phyloP scores from a whole-genome alignment of 2,329 filamentous ascomycete species.

The Neofusicoccum cordaticola region DNA sequence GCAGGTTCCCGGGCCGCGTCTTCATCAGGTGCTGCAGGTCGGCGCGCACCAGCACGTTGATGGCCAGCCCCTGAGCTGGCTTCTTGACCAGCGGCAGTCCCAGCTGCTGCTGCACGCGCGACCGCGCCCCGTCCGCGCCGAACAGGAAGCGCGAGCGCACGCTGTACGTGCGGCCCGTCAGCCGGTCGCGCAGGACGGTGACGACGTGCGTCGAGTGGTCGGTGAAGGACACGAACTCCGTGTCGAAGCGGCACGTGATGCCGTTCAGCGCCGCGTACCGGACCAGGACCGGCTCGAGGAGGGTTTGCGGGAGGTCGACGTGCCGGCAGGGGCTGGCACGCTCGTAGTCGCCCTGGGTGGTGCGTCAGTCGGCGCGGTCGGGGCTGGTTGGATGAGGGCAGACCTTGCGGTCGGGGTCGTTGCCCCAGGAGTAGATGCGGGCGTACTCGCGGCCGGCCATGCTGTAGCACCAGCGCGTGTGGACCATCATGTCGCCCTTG shows the following conservation, averaged over 20 bases:
- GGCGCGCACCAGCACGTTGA: conserved; percentile 50
- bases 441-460: conserved; percentile 47
- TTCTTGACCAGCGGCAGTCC: conserved; percentile 46
- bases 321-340: conserved; percentile 41
- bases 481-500: conserved; percentile 34
- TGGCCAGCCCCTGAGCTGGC: conserved; percentile 48
- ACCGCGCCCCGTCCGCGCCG: conserved; percentile 56
- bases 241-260: conserved; percentile 42
- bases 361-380: too few relatives aligned
- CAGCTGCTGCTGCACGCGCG: conserved; percentile 46
- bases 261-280: conserved; percentile 36
- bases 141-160: conserved; percentile 58
- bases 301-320: conserved; percentile 44
- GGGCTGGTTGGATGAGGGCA: too few relatives aligned
- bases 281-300: conserved; percentile 44
- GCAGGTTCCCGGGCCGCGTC: conserved; percentile 56
- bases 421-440: conserved; percentile 43
- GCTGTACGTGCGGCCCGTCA: conserved; percentile 39
- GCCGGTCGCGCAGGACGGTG: conserved; percentile 37
- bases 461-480: conserved; percentile 44
- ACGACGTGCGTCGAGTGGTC: conserved; percentile 30
- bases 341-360: conserved; percentile 38
- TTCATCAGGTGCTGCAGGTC: conserved; percentile 53
- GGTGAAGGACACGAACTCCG: conserved; percentile 31
- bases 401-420: conserved; percentile 33